Conservation (phyloP, 2,329 filamentous ascomycete species). For the Acrocalymma vagum region DNA sequence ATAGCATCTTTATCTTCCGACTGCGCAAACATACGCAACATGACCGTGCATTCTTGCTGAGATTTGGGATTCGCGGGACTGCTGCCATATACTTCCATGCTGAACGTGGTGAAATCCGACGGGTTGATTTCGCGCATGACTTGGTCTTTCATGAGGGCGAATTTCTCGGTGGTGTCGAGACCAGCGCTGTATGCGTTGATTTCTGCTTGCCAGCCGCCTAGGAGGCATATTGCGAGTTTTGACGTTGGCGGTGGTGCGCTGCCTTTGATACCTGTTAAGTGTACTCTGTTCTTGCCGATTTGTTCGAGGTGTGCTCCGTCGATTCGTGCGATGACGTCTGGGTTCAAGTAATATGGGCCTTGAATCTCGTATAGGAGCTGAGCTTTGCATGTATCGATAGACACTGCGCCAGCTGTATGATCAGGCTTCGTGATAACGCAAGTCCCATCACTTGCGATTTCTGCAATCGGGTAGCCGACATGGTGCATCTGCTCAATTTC, state of each 20-base stretch:
- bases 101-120: constrained; percentile 20
- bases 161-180: constrained; percentile 26
- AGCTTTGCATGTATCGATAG: constrained; percentile 58
- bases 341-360: constrained; percentile 21
- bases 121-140: constrained; percentile 14
- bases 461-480: constrained; percentile 28
- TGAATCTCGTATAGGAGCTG: constrained; percentile 56
- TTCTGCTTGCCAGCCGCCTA: constrained; percentile 37
- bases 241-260: constrained; percentile 58
- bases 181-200: constrained; percentile 21
- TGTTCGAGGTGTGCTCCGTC: constrained; percentile 13
- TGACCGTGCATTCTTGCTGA: constrained; percentile 42
- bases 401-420: constrained; percentile 40
- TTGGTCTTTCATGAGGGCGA: constrained; percentile 21
- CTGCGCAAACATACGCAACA: constrained; percentile 36
- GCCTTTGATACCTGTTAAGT: constrained; percentile 51
- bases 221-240: constrained; percentile 43
- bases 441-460: constrained; percentile 15
- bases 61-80: constrained; percentile 29
- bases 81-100: constrained; percentile 29
- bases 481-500: constrained; percentile 33
- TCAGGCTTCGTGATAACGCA: constrained; percentile 36
- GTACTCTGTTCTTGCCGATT: constrained; percentile 13
- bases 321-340: constrained; percentile 21
- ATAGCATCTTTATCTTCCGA: constrained; percentile 20